These are phyloP conservation scores for Metschnikowia koreensis DNA, from an alignment of 805 yeast genomes.

Conservation along the genomic window DNA sequence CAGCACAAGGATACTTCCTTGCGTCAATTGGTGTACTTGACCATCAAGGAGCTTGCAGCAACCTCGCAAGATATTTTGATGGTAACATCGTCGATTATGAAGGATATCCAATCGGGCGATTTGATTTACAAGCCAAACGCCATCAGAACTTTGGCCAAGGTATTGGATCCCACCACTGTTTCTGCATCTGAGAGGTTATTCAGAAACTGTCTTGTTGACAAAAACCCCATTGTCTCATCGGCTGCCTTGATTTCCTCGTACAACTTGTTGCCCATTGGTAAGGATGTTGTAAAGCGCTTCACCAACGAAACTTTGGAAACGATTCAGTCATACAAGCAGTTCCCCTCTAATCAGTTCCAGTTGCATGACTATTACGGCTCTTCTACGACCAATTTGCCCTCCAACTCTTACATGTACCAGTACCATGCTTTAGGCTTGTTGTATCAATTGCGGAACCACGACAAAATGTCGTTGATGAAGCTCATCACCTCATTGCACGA, in stretches of 20 bases:
- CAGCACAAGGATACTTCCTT: constrained; percentile 86
- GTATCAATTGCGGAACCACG: constrained; percentile 84
- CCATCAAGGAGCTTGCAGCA: constrained; percentile 85
- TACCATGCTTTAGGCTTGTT: constrained; percentile 93
- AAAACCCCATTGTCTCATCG: constrained; percentile 80
- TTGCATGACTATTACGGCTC: constrained; percentile 56
- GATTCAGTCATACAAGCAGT: constrained; percentile 59
- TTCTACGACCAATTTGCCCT: constrained; percentile 51
- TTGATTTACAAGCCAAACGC: constrained; percentile 89
- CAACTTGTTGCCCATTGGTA: constrained; percentile 84
- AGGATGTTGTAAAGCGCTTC: constrained; percentile 91
- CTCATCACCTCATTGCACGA: constrained; percentile 75
- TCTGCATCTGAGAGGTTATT: constrained; percentile 90
- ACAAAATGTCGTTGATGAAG: constrained; percentile 90
- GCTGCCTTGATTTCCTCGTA: constrained; percentile 94
- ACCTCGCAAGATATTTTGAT: constrained; percentile 89
- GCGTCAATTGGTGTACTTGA: constrained; percentile 90
- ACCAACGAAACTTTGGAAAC: constrained; percentile 93
- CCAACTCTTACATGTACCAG: constrained; percentile 80
- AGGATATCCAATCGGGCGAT: constrained; percentile 91
- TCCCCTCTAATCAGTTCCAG: constrained; percentile 49
- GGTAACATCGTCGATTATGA: constrained; percentile 98
- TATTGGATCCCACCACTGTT: constrained; percentile 85
- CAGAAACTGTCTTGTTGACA: constrained; percentile 90
- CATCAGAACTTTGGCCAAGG: constrained; percentile 84